Evolutionary conservation across 805 yeast genomes (phyloP), one percentile per base, ranked within the genome.

Genomic region (Spathaspora arborariae): DNA sequence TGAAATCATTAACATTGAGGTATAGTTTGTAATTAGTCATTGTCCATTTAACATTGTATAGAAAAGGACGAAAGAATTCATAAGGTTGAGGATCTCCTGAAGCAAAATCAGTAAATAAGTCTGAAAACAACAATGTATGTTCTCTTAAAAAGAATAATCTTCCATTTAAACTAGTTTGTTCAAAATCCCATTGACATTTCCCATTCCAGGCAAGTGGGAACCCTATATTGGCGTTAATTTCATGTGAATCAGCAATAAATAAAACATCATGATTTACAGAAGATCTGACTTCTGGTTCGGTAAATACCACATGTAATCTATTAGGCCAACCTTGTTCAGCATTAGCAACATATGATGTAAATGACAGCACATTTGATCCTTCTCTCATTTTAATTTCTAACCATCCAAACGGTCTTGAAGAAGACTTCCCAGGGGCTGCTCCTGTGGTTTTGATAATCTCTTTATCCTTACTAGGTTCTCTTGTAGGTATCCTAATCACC

Each of bases 201-300:
- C 88, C 94, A 59, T 91, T 89, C 97, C 97, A 92, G 48, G 78
- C 67, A 35, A 88, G 63, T 0, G 98, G 97, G 51, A 77, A 82
- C 0, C 86, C 81, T 26, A 87, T 66, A 19, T 78, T 77, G 1
- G 84, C 81, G 8, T 67, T 63, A 5, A 90, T 40, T 2, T 59
- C 60, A 56, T 86, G 89, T 8, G 66, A 64, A 19, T 79, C 76
- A 0, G 95, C 85, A 10, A 75, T 71, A 52, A 87, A 78, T 16
- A 90, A 63, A 9, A 89, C 69, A 54, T 88, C 96, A 61, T 94
- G 99, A 54, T 92, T 94, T 1, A 94, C 91, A 47, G 96, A 86
- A 0, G 97, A 74, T 39, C 91, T 67, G 2, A 89, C 62, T 54
- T 86, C 95, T 1, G 86, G 81, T 15, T 71, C 67, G 0, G 62